phyloP scores from a whole-genome alignment of 257 asterid genomes.

The Capsicum chinense region DNA sequence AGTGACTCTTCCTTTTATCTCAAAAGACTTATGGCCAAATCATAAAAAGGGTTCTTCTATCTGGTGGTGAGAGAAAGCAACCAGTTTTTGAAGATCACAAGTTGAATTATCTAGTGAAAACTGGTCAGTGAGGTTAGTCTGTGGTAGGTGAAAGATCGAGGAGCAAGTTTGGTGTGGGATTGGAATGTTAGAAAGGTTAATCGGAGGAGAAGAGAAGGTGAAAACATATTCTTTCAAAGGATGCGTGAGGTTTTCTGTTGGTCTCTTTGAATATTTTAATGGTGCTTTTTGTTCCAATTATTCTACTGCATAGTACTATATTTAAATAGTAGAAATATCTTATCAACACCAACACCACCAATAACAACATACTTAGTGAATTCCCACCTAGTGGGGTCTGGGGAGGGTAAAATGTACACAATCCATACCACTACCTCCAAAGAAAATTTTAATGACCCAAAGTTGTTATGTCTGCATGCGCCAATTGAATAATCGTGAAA shows the following conservation, averaged over 20 bases:
- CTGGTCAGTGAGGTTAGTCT: not conserved
- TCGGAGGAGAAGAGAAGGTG: not conserved
- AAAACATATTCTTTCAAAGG: not conserved
- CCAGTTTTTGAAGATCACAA: not conserved
- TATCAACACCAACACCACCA: not conserved
- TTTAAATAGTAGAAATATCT: not conserved
- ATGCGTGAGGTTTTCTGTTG: not conserved
- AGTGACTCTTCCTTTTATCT: not conserved
- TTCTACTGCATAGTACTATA: not conserved
- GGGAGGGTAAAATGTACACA: too few species aligned
- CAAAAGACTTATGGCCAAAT: not conserved
- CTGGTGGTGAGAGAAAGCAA: not conserved
- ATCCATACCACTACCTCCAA: too few species aligned
- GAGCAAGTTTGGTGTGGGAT: not conserved
- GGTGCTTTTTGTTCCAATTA: not conserved
- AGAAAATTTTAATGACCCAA: too few species aligned
- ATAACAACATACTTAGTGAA: too few species aligned
- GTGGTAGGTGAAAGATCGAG: not conserved
- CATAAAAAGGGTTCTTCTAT: not conserved
- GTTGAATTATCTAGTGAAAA: not conserved
- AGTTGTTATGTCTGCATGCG: too few species aligned
- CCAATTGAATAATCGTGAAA: too few species aligned
- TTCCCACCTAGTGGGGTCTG: too few species aligned
- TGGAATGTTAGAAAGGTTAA: conserved; percentile 14
- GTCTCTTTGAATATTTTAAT: not conserved